A percentile compares a stretch with the other conserved stretches of the same genome.
Conservation (phyloP, 192 early-diverging fungal genomes). For the Lunasporangiospora selenospora region DNA sequence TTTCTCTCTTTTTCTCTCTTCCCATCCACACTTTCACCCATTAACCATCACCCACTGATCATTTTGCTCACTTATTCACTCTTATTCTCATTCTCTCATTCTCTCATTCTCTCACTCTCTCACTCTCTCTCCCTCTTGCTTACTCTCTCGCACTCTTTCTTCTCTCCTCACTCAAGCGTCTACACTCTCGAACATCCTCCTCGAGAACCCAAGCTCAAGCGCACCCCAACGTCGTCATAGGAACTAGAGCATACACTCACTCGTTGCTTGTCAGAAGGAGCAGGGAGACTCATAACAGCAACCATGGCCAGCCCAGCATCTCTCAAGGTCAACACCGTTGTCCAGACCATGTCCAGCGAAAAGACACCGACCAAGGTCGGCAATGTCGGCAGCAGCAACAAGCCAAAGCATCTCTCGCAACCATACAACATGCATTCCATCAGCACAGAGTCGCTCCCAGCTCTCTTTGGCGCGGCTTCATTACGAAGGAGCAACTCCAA, state of each 20-base stretch:
- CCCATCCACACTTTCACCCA: too few relatives aligned
- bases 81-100: neutral
- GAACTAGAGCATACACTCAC: too few relatives aligned
- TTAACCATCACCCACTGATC: too few relatives aligned
- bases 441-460: conserved; percentile 33
- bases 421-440: conserved; percentile 46
- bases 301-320: neutral
- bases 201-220: neutral
- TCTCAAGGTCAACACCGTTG: neutral
- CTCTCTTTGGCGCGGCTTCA: conserved; percentile 38
- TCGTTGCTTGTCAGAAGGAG: too few relatives aligned
- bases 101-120: neutral
- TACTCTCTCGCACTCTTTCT: neutral
- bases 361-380: neutral
- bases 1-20: too few relatives aligned
- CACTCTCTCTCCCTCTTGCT: neutral
- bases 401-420: conserved; percentile 36
- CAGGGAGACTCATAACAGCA: neutral
- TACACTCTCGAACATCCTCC: neutral
- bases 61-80: neutral
- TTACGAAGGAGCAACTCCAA: conserved; percentile 33
- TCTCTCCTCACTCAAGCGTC: neutral
- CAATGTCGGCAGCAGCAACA: too few relatives aligned
- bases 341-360: neutral
- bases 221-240: too few relatives aligned